Base-by-base conservation (phyloP, 2,329 filamentous ascomycete genomes). In the Xylariales sp. region DNA sequence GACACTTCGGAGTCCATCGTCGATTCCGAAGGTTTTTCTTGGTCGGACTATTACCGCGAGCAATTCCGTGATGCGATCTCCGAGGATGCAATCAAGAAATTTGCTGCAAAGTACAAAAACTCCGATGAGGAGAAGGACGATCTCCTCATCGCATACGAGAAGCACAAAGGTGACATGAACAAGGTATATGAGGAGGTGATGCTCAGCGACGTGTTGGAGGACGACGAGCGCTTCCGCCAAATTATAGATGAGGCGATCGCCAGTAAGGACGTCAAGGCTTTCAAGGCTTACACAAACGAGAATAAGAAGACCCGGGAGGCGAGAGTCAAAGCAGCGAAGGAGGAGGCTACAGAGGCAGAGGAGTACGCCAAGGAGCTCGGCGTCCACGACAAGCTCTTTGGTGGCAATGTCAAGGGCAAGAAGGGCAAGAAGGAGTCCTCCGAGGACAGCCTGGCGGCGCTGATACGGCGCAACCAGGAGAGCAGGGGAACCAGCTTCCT, bases 31-130 rank as follows among this genome's bases (percentile, higher is more conserved):
- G 85, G 83, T 38, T 98, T 97, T 66, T 78, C 88, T 69, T 98
- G 93, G 93, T 72, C 78, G 38, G 83, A 86, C 33, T 98, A 89
- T 69, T 98, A 94, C 70, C 79, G 82, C 38, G 81, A 84, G 47
- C 89, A 95, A 52, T 95, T 83, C 60, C 78, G 77, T 34, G 83
- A 90, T 40, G 74, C 88, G 18, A 72, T 98, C 35, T 89, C 80
- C 14, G 67, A 73, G 4, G 81, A 87, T 43, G 78, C 79, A 4
- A 91, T 98, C 49, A 74, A 83, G 39, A 76, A 81, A 39, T 87
- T 97, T 53, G 78, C 85, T 42, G 67, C 72, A 20, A 72, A 83
- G 47, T 98, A 97, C 70, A 89, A 91, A 65, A 78, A 79, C 14
- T 90, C 88, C 1, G 85, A 88, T 3, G 88, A 97, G 61, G 93